Percentiles rank a stretch among this genome's conserved stretches.
Conservation (phyloP, 2,329 filamentous ascomycete species). For the Chalaropsis ovoidea region DNA sequence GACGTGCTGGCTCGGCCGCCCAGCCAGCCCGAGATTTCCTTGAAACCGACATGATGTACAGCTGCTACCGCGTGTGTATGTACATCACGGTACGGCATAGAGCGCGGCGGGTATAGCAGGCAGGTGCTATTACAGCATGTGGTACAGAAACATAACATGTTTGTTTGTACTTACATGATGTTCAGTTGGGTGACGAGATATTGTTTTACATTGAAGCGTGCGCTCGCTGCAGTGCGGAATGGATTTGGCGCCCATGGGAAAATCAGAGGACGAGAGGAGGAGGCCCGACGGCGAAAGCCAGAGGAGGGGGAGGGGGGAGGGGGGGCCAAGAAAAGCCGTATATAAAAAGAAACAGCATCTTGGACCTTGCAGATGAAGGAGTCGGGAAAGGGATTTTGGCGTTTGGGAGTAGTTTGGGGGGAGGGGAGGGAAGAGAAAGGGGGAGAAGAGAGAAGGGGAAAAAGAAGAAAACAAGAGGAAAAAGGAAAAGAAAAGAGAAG, state of each 20-base stretch:
- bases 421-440: no score
- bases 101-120: not conserved
- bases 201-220: no score
- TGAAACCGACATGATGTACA: constrained; percentile 1
- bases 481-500: not conserved
- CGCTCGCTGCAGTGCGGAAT: no score
- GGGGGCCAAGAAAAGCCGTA: not conserved
- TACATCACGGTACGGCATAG: not conserved
- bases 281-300: no score
- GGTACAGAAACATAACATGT: no score
- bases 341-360: not conserved
- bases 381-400: constrained; percentile 6
- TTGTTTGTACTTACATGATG: no score
- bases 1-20: not conserved
- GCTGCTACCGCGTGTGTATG: constrained; percentile 7
- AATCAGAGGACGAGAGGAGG: no score
- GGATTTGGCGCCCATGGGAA: no score
- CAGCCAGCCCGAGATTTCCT: not conserved
- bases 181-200: no score
- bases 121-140: no score
- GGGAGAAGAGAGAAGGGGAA: not conserved
- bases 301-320: not conserved
- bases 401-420: not conserved
- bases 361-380: constrained; percentile 10
- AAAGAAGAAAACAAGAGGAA: not conserved